phyloP scores from a whole-genome alignment of 2,329 filamentous ascomycete genomes.

The Ophiosphaerella herpotricha region DNA sequence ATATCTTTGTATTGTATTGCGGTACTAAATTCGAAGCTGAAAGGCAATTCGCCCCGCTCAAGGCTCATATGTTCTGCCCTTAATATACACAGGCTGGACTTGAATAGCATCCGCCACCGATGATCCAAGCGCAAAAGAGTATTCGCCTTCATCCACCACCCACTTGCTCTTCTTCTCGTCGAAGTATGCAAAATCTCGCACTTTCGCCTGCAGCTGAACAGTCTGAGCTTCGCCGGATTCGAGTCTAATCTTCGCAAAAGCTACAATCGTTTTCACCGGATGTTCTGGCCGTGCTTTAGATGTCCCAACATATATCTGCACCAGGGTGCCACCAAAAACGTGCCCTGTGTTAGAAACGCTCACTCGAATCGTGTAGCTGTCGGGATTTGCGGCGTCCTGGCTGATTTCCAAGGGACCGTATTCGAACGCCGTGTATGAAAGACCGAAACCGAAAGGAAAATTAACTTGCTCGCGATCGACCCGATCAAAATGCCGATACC shows the following conservation, averaged over 20 bases:
- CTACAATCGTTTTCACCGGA: not conserved
- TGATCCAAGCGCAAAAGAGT: not conserved
- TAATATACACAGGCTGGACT: not conserved
- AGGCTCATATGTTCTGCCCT: too few relatives aligned
- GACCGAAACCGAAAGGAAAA: slow-evolving; percentile 81
- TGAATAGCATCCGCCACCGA: not conserved
- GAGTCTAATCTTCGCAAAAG: not conserved
- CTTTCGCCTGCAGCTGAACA: not conserved
- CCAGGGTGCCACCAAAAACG: not conserved
- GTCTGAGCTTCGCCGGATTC: not conserved
- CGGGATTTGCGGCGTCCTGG: not conserved
- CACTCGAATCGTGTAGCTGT: not conserved
- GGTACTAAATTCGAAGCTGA: too few relatives aligned
- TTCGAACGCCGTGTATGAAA: slow-evolving; percentile 75
- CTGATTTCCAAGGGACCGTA: slow-evolving; percentile 40
- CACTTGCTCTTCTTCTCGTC: not conserved
- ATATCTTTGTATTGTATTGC: too few relatives aligned
- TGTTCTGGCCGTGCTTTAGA: not conserved
- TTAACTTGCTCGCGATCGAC: slow-evolving; percentile 63
- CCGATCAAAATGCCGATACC: slow-evolving; percentile 85
- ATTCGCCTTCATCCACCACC: not conserved
- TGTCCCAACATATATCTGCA: not conserved
- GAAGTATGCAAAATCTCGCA: not conserved
- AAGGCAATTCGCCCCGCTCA: too few relatives aligned
- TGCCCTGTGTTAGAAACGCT: not conserved